Conservation (phyloP, 2,329 filamentous ascomycete species). For the Calonectria fujianensis region DNA sequence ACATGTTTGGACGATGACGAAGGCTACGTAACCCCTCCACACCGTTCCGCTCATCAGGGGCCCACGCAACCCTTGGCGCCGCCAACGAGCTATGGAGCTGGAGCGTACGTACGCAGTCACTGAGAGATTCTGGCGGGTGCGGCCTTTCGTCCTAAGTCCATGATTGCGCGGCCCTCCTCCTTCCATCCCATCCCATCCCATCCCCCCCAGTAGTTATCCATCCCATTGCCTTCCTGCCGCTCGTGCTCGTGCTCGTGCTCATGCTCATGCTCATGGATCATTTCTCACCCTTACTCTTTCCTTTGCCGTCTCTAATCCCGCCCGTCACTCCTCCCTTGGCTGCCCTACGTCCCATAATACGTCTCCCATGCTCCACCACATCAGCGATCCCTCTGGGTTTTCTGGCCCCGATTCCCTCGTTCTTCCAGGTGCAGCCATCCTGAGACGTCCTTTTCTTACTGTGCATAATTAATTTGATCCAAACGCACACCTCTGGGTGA, state of each 20-base stretch:
- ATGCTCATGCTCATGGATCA: conserved; percentile 19
- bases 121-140: conserved; percentile 28
- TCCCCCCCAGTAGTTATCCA: conserved; percentile 19
- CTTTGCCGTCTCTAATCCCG: conserved; percentile 28
- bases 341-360: conserved; percentile 31
- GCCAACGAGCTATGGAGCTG: conserved; percentile 19
- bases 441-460: conserved; percentile 48
- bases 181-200: conserved; percentile 33
- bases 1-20: conserved; percentile 20
- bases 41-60: conserved; percentile 20
- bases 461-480: conserved; percentile 40
- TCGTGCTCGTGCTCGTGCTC: conserved; percentile 13
- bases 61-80: conserved; percentile 27
- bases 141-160: conserved; percentile 34
- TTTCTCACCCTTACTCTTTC: conserved; percentile 19
- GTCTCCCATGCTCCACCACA: conserved; percentile 50
- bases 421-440: conserved; percentile 41
- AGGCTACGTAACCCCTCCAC: conserved; percentile 36
- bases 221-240: conserved; percentile 31
- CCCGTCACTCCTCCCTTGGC: conserved; percentile 32
- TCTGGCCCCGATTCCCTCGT: conserved; percentile 42
- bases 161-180: conserved; percentile 42
- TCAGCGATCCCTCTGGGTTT: conserved; percentile 43
- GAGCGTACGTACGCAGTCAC: conserved; percentile 32
- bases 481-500: conserved; percentile 18